Evolutionary conservation across 192 early-diverging fungal species (phyloP), one percentile per base, ranked within the genome.

Genomic region (Coemansia sp.): DNA sequence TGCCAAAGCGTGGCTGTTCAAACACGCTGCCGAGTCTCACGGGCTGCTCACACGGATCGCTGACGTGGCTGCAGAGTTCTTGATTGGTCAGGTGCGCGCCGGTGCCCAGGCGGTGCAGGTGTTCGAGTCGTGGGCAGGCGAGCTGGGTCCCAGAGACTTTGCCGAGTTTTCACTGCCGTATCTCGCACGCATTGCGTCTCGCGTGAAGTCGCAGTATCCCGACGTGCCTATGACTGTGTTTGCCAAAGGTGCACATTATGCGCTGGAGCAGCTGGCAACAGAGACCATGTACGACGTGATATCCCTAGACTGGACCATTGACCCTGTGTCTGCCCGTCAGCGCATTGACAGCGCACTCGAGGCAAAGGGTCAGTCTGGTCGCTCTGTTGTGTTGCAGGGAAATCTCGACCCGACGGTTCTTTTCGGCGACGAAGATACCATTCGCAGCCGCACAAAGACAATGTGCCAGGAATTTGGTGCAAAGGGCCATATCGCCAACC

Each of bases 21-120:
- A 85, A 61, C 79, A 94, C 72, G 89, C 90, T 8, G 80, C 89
- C 51, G 88, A 84, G 33, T 86, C 87, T 18, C 92, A 96, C 52
- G 76, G 80, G 74, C 85, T 99, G 28, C 86, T 99, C 64, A 73
- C 84, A 56, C 85, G 84, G 48, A 87, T 95, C 14, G 93, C 94
- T 0, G 94, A 95, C 78, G 90, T 94, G 8, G 80, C 88, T 11
- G 89, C 96, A 8, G 84, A 88, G 48, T 97, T 94, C 80, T 82
- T 97, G 59, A 86, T 96, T 12, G 94, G 91, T 14, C 97, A 99
- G 84, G 90, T 93, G 7, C 89, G 86, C 56, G 95, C 97, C n/a
- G 97, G 97, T 52, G 97, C 97, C 49, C 96, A 97, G 89, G 87
- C 96, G 60, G 71, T 96, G 29, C 97, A 99, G 88, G 89, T 99